Base-by-base conservation (phyloP, 495 filamentous ascomycete species). In the Saxophila tyrrhenica region DNA sequence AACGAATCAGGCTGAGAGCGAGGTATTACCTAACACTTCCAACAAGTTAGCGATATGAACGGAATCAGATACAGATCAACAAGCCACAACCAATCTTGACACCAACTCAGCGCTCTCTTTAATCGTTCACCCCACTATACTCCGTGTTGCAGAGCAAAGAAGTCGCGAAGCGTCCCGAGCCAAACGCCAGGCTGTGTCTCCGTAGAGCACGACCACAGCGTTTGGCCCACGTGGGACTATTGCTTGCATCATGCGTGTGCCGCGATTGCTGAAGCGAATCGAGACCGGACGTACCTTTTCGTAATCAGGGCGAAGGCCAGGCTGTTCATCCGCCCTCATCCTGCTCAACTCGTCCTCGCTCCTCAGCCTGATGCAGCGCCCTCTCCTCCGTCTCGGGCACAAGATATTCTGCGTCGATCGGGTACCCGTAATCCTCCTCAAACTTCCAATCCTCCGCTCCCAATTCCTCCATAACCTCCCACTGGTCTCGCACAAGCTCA, bases 161-260 rank as follows among this genome's bases (percentile, higher is more conserved):
- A 35, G 29, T 35, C 29, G 29, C 29, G 29, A 35, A 13, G 5
- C 29, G 13, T 35, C 29, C 29, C 29, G 29, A 35, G 29, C 29
- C 7, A 13, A 7, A 5, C 29, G 13, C 29, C 29, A 35, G 29
- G 29, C 29, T 35, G 13, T 35, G 29, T 35, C 48, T 92, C 92
- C 10, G 81, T 83, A 48, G 78, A 83, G 71, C 97, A 98, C 70
- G 70, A 76, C 47, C 66, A 74, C 20, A 69, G 79, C 38, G 80
- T 97, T 43, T 82, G 81, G 58, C 86, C 82, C 62, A 86, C 88
- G n/a, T 90, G 92, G 55, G 80, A 85, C n/a, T 71, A 84, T 52
- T 62, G 67, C 47, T 35, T 13, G 5, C 29, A 35, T 35, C 29
- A 35, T 7, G 13, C 7, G 29, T 35, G 29, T 35, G 13, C 29